phyloP scores from a whole-genome alignment of 2,329 filamentous ascomycete genomes.

The Stenocarpella maydis region DNA sequence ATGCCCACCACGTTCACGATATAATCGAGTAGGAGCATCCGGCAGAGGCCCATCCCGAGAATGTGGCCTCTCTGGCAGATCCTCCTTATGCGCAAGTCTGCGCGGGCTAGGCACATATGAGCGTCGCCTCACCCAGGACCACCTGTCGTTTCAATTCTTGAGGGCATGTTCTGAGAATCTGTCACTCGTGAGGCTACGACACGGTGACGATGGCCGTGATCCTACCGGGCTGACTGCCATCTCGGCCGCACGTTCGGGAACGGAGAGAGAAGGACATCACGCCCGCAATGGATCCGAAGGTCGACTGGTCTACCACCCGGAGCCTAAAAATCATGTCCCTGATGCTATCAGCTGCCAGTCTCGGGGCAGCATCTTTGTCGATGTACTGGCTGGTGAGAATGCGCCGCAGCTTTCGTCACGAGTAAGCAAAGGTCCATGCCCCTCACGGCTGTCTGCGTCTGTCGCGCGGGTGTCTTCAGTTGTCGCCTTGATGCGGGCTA shows the following conservation, averaged over 20 bases:
- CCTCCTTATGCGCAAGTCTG: background rate
- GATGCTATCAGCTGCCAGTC: slow-evolving; percentile 58
- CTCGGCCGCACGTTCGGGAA: background rate
- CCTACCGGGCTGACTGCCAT: background rate
- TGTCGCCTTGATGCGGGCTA: background rate
- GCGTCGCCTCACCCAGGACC: background rate
- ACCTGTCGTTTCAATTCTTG: background rate
- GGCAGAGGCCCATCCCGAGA: background rate
- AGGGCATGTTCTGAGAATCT: background rate
- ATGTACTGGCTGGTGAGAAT: slow-evolving; percentile 79
- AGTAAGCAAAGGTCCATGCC: slow-evolving; percentile 54
- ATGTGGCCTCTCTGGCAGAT: background rate
- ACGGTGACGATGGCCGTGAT: background rate
- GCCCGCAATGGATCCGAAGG: background rate
- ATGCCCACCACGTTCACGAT: background rate
- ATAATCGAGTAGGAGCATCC: slow-evolving; percentile 1
- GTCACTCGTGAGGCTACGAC: background rate
- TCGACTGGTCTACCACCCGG: background rate
- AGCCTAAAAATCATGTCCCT: slow-evolving; percentile 52
- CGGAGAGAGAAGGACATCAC: background rate
- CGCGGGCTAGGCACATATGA: too few relatives aligned
- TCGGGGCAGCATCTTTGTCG: slow-evolving; percentile 62
- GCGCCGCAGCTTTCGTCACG: slow-evolving; percentile 77
- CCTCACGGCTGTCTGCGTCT: too few relatives aligned
- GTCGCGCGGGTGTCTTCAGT: background rate